Base-by-base conservation (phyloP, 2,329 filamentous ascomycete genomes). In the Mycosphaerella sp. region DNA sequence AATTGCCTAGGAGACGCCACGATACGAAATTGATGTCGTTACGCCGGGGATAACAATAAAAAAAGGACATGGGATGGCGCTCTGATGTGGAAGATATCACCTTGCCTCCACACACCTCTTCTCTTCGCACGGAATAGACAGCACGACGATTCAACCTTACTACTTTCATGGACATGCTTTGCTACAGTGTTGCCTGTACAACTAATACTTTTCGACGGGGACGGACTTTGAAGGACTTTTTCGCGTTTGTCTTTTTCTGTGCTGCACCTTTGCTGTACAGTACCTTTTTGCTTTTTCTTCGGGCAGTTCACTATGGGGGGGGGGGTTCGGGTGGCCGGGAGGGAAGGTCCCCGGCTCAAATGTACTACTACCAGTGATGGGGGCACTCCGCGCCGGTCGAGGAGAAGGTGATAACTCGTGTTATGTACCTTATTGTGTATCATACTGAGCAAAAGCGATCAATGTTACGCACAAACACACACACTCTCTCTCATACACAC, bases 21-120 rank as follows among this genome's bases (percentile, higher is more conserved):
- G 46, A 48, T 54, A 54, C 52, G 52, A 54, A 54, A 40, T 45
- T 54, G 41, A 54, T 45, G 52, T 54, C 52, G 52, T 50, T 48
- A 54, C 52, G 52, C 52, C 52, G 52, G 52, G 26, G 47, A 54
- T 54, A 50, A 46, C 47, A 46, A 34, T 38, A 48, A 50, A 48
- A 45, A 41, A 45, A 41, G 47, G 44, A 14, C 14, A 50, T 54
- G 52, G 52, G 52, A 50, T 50, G 47, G 47, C 45, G 52, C 47
- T 49, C 43, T 43, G 34, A 26, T 45, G 49, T 40, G 21, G 42
- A 40, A 29, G 44, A 36, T 14, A 29, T 34, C 45, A 43, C 31
- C 43, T 11, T 21, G 14, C 1, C 5, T 31, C 5, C 3, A 21
- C 21, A 21, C 21, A 21, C 34, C 34, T n/a, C 41, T 51, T 44